A percentile compares a stretch with the other conserved stretches of the same genome.
phyloP scores from a whole-genome alignment of 176 grass and related monocot species.

The Musa schizocarpa region DNA sequence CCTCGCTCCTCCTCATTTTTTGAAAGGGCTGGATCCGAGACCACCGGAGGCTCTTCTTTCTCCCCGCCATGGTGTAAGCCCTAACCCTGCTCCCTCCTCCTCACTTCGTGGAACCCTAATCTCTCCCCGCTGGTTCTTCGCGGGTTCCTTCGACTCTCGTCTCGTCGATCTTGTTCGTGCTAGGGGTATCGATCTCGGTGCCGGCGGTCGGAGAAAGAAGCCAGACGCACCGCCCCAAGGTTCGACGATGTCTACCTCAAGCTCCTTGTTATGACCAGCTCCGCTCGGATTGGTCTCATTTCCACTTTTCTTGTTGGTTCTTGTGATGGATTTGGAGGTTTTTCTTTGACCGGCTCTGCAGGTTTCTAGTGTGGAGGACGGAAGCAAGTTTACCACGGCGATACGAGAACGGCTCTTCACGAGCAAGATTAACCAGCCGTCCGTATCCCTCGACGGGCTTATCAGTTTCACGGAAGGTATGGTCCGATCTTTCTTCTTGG shows the following conservation, averaged over 20 bases:
- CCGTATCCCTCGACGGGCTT: slow-evolving; percentile 2
- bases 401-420: slow-evolving; percentile 11
- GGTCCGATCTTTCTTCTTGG: neutral
- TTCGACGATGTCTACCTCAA: slow-evolving; percentile 14
- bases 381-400: slow-evolving; percentile 9
- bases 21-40: neutral
- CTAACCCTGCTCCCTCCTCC: neutral
- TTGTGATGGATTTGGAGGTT: neutral
- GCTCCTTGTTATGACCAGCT: slow-evolving; percentile 1
- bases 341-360: slow-evolving; percentile 7
- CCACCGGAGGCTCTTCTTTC: neutral
- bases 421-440: slow-evolving; percentile 4
- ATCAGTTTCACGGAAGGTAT: slow-evolving; percentile 9
- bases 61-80: neutral
- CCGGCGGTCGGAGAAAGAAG: slow-evolving; percentile 15
- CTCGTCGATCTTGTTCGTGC: neutral
- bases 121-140: neutral
- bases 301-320: neutral
- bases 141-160: neutral
- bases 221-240: neutral
- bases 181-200: slow-evolving; percentile 15
- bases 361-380: neutral
- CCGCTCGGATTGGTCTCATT: neutral
- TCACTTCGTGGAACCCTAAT: neutral
- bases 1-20: too few relatives aligned